Evolutionary conservation across 176 grass and related monocot species (phyloP).

Genomic region (Saccharum officinarum): DNA sequence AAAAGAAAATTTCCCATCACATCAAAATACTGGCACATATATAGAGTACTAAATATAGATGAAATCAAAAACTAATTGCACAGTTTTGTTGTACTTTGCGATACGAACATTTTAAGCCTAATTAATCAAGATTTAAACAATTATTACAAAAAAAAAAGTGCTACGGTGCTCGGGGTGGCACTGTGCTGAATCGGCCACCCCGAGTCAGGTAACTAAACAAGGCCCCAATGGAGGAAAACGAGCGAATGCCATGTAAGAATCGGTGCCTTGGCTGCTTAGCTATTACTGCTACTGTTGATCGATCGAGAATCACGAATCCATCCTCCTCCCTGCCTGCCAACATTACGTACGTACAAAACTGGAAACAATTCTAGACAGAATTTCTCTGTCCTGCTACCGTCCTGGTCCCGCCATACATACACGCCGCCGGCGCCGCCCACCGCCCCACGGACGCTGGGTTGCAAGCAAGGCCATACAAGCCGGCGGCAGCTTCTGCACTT

Average conservation of each 20-base stretch:
- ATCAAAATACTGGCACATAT: no score
- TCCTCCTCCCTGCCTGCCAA: background rate
- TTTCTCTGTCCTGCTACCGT: no score
- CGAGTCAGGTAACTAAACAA: no score
- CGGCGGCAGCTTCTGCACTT: background rate
- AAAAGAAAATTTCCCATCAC: no score
- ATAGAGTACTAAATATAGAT: no score
- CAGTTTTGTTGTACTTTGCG: no score
- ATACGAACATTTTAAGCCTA: no score
- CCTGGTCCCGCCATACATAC: constrained; percentile 10
- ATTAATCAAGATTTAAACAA: no score
- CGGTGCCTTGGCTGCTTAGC: background rate
- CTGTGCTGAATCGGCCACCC: no score
- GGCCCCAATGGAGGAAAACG: background rate
- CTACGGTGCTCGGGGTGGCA: no score
- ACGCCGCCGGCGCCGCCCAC: constrained; percentile 9
- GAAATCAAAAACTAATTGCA: no score
- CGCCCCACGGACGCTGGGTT: background rate
- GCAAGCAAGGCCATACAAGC: background rate
- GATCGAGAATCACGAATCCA: background rate
- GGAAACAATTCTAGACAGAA: background rate
- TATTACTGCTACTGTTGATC: background rate
- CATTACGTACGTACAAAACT: constrained; percentile 44
- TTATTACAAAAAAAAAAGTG: no score
- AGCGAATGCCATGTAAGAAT: background rate